Percentiles rank a stretch among this genome's conserved stretches.
Conservation (phyloP, 139 green algal genomes). For the Tetraselmis chui region DNA sequence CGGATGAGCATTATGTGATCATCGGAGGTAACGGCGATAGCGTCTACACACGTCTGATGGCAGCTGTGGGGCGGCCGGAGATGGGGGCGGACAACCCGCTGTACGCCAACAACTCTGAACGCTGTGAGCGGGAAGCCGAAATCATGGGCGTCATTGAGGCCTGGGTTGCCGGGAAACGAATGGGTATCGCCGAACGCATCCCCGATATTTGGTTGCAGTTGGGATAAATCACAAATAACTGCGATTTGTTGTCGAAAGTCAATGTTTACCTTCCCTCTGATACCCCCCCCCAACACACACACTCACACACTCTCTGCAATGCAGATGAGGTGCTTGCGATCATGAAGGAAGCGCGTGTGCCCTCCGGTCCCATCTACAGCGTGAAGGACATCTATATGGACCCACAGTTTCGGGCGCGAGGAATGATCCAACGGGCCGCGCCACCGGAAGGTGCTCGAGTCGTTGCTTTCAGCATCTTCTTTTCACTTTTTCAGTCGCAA, state of each 20-base stretch:
- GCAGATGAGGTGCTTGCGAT: slow-evolving; percentile 43
- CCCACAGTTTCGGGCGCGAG: slow-evolving; percentile 36
- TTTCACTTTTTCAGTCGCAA: background rate
- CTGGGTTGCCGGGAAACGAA: slow-evolving; percentile 27
- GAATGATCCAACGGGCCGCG: slow-evolving; percentile 43
- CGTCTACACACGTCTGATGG: slow-evolving; percentile 70
- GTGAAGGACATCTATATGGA: slow-evolving; percentile 45
- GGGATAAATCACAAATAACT: no score
- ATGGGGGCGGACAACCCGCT: slow-evolving; percentile 51
- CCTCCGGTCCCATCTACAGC: slow-evolving; percentile 51
- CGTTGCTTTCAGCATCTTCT: background rate
- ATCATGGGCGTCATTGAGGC: slow-evolving; percentile 34
- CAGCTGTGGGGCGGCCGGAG: slow-evolving; percentile 57
- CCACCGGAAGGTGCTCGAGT: slow-evolving; percentile 22
- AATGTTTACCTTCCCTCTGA: no score
- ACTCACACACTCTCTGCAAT: no score
- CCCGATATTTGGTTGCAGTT: no score
- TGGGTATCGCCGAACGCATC: no score
- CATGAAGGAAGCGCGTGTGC: slow-evolving; percentile 49
- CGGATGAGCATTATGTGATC: slow-evolving; percentile 48
- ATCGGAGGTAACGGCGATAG: slow-evolving; percentile 64
- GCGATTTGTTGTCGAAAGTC: no score
- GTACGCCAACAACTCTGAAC: slow-evolving; percentile 50
- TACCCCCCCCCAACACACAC: no score
- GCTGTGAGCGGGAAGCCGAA: slow-evolving; percentile 32